Evolutionary conservation across 2,329 filamentous ascomycete genomes (phyloP).

Genomic region (Coniochaeta sp.): DNA sequence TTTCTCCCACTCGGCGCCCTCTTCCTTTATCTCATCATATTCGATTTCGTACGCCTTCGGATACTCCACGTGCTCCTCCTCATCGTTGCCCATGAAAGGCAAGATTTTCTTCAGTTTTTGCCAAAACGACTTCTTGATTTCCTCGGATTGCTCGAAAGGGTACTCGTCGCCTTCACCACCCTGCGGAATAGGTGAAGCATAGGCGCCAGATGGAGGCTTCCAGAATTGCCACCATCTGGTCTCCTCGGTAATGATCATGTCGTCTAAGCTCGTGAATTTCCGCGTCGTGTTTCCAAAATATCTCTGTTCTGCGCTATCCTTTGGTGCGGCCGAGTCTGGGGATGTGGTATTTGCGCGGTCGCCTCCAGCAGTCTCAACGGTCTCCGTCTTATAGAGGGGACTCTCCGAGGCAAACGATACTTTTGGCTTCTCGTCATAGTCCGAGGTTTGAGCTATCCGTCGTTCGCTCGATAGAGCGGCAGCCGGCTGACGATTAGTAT

Average conservation of each 20-base stretch:
- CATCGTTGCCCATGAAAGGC: constrained; percentile 38
- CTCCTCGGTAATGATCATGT: constrained; percentile 38
- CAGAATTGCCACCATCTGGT: constrained; percentile 56
- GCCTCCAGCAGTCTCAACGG: constrained; percentile 17
- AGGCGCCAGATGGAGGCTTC: constrained; percentile 54
- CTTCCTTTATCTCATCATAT: constrained; percentile 50
- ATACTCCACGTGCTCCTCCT: constrained; percentile 46
- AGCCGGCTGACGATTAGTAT: constrained; percentile 7
- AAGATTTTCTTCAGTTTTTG: constrained; percentile 40
- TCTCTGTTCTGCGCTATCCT: constrained; percentile 5
- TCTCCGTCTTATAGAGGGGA: constrained; percentile 21
- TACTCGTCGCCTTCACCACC: constrained; percentile 38
- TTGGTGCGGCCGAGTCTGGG: neutral
- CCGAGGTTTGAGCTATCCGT: constrained; percentile 21
- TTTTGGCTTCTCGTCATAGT: constrained; percentile 28
- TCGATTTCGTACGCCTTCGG: constrained; percentile 55
- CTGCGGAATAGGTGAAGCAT: constrained; percentile 54
- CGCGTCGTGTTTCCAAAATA: constrained; percentile 43
- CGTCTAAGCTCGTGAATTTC: constrained; percentile 37
- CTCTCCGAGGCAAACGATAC: constrained; percentile 22
- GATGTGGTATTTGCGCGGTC: constrained; percentile 17
- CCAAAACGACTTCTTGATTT: constrained; percentile 39
- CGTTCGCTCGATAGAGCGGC: constrained; percentile 14
- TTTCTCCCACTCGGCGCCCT: constrained; percentile 67
- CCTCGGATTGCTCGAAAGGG: constrained; percentile 25